Conservation (phyloP, 129 eudicot species). For the Apium graveolens region DNA sequence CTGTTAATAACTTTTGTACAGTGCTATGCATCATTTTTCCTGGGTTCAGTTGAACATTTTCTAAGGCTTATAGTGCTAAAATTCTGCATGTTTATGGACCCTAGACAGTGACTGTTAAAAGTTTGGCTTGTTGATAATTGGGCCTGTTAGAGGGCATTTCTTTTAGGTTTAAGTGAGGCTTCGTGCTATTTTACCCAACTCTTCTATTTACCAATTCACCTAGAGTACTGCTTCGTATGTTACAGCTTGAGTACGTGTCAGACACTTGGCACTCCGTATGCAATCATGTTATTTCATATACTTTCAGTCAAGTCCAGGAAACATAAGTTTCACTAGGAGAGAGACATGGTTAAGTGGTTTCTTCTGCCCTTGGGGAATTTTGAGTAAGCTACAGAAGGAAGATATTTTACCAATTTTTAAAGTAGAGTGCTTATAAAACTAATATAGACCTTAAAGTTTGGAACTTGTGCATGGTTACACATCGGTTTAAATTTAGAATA, state of each 20-base stretch:
- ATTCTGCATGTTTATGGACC: background rate
- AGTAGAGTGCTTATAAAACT: background rate
- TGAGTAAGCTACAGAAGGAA: background rate
- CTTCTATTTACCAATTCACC: background rate
- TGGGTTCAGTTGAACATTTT: background rate
- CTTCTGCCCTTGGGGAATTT: background rate
- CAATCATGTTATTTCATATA: background rate
- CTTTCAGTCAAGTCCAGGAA: background rate
- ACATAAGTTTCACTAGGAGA: background rate
- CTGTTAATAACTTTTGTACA: background rate
- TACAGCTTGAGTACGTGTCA: background rate
- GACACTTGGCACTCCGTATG: background rate
- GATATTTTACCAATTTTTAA: background rate
- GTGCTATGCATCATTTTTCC: background rate
- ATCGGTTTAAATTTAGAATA: no score
- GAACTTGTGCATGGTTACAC: no score
- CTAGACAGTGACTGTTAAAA: background rate
- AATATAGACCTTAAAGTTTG: background rate
- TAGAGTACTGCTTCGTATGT: background rate
- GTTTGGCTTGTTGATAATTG: background rate
- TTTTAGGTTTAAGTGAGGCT: background rate
- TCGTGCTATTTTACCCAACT: background rate
- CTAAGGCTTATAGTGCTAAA: background rate
- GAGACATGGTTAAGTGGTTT: background rate
- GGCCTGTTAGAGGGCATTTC: background rate